A percentile compares a stretch with the other conserved stretches of the same genome.
Conservation (phyloP, 345 rosid genomes). For the Gossypium herbaceum region DNA sequence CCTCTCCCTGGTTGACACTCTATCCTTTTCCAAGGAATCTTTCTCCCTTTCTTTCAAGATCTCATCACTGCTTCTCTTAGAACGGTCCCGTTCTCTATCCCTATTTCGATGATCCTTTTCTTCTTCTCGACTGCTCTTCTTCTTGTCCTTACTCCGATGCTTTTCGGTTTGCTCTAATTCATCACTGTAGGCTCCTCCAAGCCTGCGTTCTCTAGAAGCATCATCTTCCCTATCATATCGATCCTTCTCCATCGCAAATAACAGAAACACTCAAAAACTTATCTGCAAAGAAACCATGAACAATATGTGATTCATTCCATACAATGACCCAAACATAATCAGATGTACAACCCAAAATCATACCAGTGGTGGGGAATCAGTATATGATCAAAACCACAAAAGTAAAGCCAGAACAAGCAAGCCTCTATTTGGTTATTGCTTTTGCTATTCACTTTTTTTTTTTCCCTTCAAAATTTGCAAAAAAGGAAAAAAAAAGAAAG, state of each 20-base stretch:
- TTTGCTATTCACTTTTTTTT: background rate
- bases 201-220: slow-evolving; percentile 25
- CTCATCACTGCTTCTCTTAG: slow-evolving; percentile 18
- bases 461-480: background rate
- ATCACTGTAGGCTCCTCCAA: slow-evolving; percentile 20
- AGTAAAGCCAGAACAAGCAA: background rate
- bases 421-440: background rate
- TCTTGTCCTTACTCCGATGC: slow-evolving; percentile 38
- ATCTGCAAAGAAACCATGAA: slow-evolving; percentile 2
- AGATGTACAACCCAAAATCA: background rate
- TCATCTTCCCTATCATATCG: background rate
- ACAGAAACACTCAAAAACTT: background rate
- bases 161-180: slow-evolving; percentile 28
- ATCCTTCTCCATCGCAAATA: slow-evolving; percentile 14
- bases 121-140: slow-evolving; percentile 23
- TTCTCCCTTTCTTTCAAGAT: slow-evolving; percentile 18
- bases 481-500: too few species aligned
- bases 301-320: background rate
- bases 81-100: slow-evolving; percentile 29
- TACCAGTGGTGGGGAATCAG: background rate
- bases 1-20: slow-evolving; percentile 25
- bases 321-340: background rate
- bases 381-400: background rate
- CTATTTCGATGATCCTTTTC: slow-evolving; percentile 41
- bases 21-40: slow-evolving; percentile 18